These are phyloP conservation scores for Dictyophora rubrovolvata DNA, from an alignment of 768 basidiomycete species.

Conservation along the genomic window DNA sequence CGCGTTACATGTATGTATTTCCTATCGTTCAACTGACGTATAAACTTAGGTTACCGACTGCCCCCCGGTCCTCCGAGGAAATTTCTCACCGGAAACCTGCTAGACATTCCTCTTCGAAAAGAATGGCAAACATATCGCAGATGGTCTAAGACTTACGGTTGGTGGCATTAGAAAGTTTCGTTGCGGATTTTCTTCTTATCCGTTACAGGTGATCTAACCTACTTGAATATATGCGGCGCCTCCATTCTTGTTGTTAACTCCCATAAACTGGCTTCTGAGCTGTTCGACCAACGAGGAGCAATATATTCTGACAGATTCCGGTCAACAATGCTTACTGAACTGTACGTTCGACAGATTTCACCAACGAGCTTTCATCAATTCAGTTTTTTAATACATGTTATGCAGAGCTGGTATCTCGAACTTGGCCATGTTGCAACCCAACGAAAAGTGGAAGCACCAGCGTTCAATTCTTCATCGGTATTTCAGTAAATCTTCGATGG, in stretches of 20 bases:
- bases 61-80: slow-evolving; percentile 12
- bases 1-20: neutral
- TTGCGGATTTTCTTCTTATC: neutral
- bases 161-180: neutral
- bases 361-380: too few species aligned
- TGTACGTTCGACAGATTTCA: neutral
- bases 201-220: slow-evolving; percentile 15
- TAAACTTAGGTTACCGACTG: slow-evolving; percentile 1
- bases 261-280: slow-evolving; percentile 22
- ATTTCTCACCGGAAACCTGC: slow-evolving; percentile 11
- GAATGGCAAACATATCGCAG: slow-evolving; percentile 11
- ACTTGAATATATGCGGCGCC: slow-evolving; percentile 17
- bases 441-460: slow-evolving; percentile 6
- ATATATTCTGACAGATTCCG: slow-evolving; percentile 29
- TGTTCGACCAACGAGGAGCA: slow-evolving; percentile 28
- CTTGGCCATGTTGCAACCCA: slow-evolving; percentile 5
- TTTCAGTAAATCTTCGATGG: slow-evolving; percentile 22
- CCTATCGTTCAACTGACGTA: neutral
- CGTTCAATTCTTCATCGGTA: slow-evolving; percentile 9
- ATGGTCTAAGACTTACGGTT: slow-evolving; percentile 12
- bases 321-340: slow-evolving; percentile 4
- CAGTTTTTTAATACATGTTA: neutral
- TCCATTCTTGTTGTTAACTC: slow-evolving; percentile 27
- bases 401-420: neutral
- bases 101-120: slow-evolving; percentile 9